Conservation (phyloP, 2,329 filamentous ascomycete species). For the Paecilomyces variotii region DNA sequence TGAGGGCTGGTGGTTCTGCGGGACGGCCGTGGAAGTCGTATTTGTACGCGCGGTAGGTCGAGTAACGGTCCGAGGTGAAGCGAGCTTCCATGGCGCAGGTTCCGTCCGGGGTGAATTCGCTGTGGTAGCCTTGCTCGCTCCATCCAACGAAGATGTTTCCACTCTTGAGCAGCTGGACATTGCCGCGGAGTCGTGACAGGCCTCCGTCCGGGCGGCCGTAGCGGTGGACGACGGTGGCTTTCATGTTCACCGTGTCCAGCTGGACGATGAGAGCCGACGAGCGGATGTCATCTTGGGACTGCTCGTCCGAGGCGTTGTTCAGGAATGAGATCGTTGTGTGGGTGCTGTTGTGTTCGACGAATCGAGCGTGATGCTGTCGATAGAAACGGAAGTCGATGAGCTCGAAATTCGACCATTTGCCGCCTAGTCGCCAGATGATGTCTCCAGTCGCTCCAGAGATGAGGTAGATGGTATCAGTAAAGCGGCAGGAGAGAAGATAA, state of each 20-base stretch:
- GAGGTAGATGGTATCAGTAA: constrained; percentile 31
- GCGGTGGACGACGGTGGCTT: constrained; percentile 16
- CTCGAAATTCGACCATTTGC: constrained; percentile 18
- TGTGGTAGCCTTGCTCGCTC: constrained; percentile 26
- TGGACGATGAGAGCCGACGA: constrained; percentile 23
- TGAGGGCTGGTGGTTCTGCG: constrained; percentile 19
- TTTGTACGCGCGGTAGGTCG: constrained; percentile 34
- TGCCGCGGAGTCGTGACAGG: constrained; percentile 26
- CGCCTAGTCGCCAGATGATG: constrained; percentile 32
- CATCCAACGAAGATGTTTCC: constrained; percentile 29
- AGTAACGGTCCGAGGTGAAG: constrained; percentile 24
- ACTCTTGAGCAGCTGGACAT: constrained; percentile 25
- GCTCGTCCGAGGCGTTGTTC: constrained; percentile 27
- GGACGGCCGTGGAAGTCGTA: constrained; percentile 26
- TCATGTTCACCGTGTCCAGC: constrained; percentile 22
- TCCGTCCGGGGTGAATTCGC: constrained; percentile 23
- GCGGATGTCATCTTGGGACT: constrained; percentile 15
- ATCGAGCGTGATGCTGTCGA: constrained; percentile 30
- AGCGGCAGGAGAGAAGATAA: constrained; percentile 31
- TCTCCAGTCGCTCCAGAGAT: constrained; percentile 25
- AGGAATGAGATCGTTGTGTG: constrained; percentile 24
- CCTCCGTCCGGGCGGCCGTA: constrained; percentile 24
- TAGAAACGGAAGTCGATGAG: constrained; percentile 25
- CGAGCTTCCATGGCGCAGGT: constrained; percentile 21
- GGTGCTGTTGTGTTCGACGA: constrained; percentile 19